phyloP scores from a whole-genome alignment of 2,329 filamentous ascomycete species.

The Beauveria sp. region DNA sequence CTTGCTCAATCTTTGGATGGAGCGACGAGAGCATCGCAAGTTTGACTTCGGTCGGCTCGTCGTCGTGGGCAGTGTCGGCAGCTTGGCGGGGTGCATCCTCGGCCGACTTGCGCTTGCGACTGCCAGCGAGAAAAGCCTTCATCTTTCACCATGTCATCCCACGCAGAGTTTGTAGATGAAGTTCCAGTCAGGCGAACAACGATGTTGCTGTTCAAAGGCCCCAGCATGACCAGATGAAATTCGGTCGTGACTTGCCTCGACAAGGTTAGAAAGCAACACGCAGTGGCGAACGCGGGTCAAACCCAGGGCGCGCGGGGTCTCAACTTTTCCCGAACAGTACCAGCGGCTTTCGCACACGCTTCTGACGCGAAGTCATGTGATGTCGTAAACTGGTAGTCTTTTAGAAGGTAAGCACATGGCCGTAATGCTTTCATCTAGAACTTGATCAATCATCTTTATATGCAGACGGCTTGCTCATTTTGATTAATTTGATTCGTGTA shows the following conservation, averaged over 20 bases:
- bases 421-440: no score
- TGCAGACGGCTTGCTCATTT: no score
- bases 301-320: not conserved
- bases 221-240: not conserved
- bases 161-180: not conserved
- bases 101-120: slow-evolving; percentile 42
- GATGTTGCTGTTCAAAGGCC: no score
- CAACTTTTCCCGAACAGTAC: not conserved
- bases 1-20: slow-evolving; percentile 55
- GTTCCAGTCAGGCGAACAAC: no score
- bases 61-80: slow-evolving; percentile 32
- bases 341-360: not conserved
- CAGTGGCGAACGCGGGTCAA: not conserved
- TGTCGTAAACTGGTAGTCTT: not conserved
- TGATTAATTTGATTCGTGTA: no score
- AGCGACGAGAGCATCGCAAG: slow-evolving; percentile 76
- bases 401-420: no score
- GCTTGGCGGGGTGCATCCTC: slow-evolving; percentile 21
- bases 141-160: slow-evolving; percentile 28
- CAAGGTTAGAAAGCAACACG: not conserved
- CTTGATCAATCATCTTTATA: no score
- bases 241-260: not conserved
- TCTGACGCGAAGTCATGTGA: slow-evolving; percentile 24
- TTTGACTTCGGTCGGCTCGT: slow-evolving; percentile 85
- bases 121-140: slow-evolving; percentile 50